Evolutionary conservation across 495 filamentous ascomycete species (phyloP).

Genomic region (Penicillium psychrofluorescens): DNA sequence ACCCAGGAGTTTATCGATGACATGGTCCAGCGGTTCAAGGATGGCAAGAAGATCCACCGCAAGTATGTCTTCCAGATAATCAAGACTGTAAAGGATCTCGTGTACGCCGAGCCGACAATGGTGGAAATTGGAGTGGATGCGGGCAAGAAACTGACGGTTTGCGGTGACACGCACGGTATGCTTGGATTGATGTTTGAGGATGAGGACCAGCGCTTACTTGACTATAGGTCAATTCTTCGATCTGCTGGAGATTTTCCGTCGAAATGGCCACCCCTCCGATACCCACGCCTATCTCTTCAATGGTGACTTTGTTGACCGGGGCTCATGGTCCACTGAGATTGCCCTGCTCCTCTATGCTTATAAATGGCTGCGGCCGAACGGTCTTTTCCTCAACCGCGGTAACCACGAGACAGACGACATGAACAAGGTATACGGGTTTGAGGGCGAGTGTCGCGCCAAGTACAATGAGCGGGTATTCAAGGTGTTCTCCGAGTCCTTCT

Average conservation of each 20-base stretch:
- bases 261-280: conserved; percentile 77
- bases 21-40: conserved; percentile 94
- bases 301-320: conserved; percentile 96
- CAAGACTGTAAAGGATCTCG: conserved; percentile 78
- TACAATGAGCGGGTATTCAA: conserved; percentile 96
- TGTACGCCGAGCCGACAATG: conserved; percentile 93
- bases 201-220: too few relatives aligned
- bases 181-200: background rate
- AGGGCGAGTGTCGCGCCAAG: conserved; percentile 96
- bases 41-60: conserved; percentile 85
- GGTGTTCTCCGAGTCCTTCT: conserved; percentile 97
- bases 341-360: conserved; percentile 90
- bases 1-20: conserved; percentile 93
- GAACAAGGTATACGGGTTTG: conserved; percentile 98
- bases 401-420: conserved; percentile 99
- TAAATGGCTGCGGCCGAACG: conserved; percentile 85
- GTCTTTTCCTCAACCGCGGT: conserved; percentile 93
- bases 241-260: conserved; percentile 88
- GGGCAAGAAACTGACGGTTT: conserved; percentile 80
- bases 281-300: conserved; percentile 96
- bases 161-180: conserved; percentile 92
- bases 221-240: conserved; percentile 89
- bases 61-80: conserved; percentile 98
- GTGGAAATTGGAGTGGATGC: conserved; percentile 80
- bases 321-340: conserved; percentile 96